Evolutionary conservation across 2,329 filamentous ascomycete genomes (phyloP).

Genomic region (Hypoxylon sp.): DNA sequence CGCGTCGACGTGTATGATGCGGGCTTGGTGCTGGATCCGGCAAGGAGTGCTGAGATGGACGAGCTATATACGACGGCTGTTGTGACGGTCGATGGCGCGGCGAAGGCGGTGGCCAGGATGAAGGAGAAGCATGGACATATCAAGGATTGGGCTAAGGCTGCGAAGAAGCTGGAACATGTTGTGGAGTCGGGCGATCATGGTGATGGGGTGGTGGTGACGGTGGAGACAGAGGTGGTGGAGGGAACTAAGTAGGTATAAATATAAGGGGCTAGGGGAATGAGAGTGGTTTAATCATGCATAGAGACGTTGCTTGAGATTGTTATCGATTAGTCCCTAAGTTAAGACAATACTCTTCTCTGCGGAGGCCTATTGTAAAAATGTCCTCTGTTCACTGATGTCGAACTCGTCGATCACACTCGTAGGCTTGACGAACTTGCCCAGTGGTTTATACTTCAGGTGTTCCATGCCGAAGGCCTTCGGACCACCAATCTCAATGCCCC

Average conservation of each 20-base stretch:
- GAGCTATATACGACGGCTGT: constrained; percentile 17
- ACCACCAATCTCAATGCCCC: constrained; percentile 66
- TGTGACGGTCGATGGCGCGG: constrained; percentile 6
- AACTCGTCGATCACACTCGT: constrained; percentile 69
- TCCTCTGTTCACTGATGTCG: constrained; percentile 38
- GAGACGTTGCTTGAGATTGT: neutral
- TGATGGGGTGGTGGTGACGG: neutral
- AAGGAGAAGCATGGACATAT: constrained; percentile 5
- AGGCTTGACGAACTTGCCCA: constrained; percentile 65
- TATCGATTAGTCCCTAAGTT: neutral
- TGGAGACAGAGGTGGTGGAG: neutral
- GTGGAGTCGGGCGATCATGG: constrained; percentile 16
- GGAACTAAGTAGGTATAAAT: neutral
- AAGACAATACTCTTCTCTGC: neutral
- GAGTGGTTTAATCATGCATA: neutral
- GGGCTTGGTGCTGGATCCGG: constrained; percentile 1
- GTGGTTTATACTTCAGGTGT: constrained; percentile 63
- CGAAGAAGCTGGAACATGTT: neutral
- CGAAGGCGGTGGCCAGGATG: neutral
- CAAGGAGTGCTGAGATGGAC: constrained; percentile 7
- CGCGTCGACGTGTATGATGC: constrained; percentile 13
- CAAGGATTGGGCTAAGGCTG: constrained; percentile 11
- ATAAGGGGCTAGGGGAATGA: neutral
- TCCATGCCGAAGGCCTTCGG: constrained; percentile 64
- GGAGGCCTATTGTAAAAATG: neutral